Evolutionary conservation across 306 rosid species (phyloP).

Genomic region (Malus orientalis): DNA sequence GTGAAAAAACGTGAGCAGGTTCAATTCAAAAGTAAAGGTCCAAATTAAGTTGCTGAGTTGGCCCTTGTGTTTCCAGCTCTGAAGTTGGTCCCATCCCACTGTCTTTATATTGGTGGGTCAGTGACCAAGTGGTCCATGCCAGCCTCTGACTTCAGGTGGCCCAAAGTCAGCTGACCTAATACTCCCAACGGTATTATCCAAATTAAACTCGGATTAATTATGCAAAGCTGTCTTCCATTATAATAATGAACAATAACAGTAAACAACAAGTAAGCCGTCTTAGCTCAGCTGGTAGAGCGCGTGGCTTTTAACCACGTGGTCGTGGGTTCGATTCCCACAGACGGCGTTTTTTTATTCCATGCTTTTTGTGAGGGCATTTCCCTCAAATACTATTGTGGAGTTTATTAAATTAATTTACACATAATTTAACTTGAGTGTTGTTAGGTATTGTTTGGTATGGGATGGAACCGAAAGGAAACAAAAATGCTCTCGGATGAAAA

Average conservation of each 20-base stretch:
- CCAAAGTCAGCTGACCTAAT: neutral
- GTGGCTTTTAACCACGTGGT: neutral
- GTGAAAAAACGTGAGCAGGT: too few species aligned
- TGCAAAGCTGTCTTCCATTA: too few species aligned
- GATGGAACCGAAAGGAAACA: too few species aligned
- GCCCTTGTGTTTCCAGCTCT: neutral
- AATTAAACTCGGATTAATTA: too few species aligned
- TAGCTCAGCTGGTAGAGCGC: neutral
- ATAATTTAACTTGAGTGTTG: too few species aligned
- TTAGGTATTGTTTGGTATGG: too few species aligned
- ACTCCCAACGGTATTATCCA: neutral
- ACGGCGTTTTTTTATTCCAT: neutral
- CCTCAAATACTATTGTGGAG: neutral
- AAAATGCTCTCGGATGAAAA: too few species aligned
- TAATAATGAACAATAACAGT: rapidly evolving
- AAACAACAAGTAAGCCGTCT: neutral
- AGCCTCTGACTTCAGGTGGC: neutral
- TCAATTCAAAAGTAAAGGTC: too few species aligned
- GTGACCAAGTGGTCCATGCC: neutral
- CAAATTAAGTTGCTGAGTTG: neutral
- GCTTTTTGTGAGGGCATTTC: neutral
- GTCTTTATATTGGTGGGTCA: neutral
- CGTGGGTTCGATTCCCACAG: conserved; percentile 3
- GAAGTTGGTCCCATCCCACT: neutral
- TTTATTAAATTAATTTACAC: too few species aligned